phyloP scores from a whole-genome alignment of 2,329 filamentous ascomycete genomes.

The Parascedosporium putredinis region DNA sequence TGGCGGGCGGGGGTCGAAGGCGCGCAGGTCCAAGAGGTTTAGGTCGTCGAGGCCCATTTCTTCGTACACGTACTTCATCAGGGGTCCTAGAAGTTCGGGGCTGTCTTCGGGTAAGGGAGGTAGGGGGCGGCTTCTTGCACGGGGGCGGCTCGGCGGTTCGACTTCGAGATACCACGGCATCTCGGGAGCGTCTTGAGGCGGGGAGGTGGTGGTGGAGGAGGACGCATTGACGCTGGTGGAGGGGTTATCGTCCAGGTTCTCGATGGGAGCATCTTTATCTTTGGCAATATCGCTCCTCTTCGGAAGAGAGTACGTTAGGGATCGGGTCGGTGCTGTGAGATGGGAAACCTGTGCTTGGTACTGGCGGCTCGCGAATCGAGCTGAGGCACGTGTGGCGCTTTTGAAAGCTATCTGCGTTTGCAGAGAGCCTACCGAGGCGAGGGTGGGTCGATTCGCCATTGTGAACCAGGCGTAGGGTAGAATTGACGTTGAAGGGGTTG shows the following conservation, averaged over 20 bases:
- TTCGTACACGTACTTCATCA: constrained; percentile 70
- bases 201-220: too few relatives aligned
- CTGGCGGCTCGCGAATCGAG: neutral
- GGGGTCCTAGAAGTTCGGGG: constrained; percentile 58
- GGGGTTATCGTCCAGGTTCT: neutral
- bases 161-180: constrained; percentile 76
- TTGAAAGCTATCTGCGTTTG: neutral
- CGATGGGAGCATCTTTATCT: neutral
- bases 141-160: constrained; percentile 43
- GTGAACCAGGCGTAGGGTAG: too few relatives aligned
- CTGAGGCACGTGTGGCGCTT: neutral
- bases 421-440: neutral
- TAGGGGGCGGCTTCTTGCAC: constrained; percentile 34
- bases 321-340: neutral
- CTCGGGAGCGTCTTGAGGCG: neutral
- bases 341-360: neutral
- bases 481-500: too few relatives aligned
- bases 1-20: constrained; percentile 72
- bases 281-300: neutral
- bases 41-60: constrained; percentile 82
- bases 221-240: neutral
- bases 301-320: neutral
- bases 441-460: neutral
- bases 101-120: constrained; percentile 53
- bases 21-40: constrained; percentile 69